Evolutionary conservation across 2,329 filamentous ascomycete genomes (phyloP), one percentile per base, ranked within the genome.

Genomic region (Pseudocercospora cruenta): DNA sequence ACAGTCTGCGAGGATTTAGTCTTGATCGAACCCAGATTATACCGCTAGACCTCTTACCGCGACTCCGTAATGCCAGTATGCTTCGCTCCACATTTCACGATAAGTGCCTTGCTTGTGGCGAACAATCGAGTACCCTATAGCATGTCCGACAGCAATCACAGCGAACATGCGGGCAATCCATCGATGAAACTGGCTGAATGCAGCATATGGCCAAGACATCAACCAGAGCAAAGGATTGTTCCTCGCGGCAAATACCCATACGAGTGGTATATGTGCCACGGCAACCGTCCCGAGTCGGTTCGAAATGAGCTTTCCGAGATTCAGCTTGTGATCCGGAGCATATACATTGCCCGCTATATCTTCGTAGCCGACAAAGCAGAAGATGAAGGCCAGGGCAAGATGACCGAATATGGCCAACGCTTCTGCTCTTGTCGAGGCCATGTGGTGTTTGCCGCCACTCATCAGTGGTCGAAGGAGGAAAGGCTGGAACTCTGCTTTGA

Each of bases 141-240:
- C 88, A 70, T 92, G 90, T 0, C 88, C 75, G 1, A 90, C 80
- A 1, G 87, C 88, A 69, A 90, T 83, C 0, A 88, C 64, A 0
- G 88, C 89, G 3, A 87, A 83, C 2, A 90, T 81, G n/a, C 89
- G 82, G 0, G 89, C 89, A 2, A 88, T 81, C 82, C 88, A 88
- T 0, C 89, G 85, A 75, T 91, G 89, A 59, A 91, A 90, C 47
- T 87, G 83, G 69, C 87, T 91, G 71, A 87, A 91, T 0, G 87
- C 87, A 1, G 83, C 82, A 73, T 89, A 91, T 10, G 86, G 86
- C 88, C 89, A 91, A 0, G 88, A 88, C 0, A 89, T 91, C 0
- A 88, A 73, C 87, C 87, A 90, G 58, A 90, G 79, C 14, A 91
- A 81, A 0, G 88, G 72, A 61, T 91, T 90, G 66, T 91, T 91